Conservation (phyloP, 2,329 filamentous ascomycete species). For the Talaromyces sp. region DNA sequence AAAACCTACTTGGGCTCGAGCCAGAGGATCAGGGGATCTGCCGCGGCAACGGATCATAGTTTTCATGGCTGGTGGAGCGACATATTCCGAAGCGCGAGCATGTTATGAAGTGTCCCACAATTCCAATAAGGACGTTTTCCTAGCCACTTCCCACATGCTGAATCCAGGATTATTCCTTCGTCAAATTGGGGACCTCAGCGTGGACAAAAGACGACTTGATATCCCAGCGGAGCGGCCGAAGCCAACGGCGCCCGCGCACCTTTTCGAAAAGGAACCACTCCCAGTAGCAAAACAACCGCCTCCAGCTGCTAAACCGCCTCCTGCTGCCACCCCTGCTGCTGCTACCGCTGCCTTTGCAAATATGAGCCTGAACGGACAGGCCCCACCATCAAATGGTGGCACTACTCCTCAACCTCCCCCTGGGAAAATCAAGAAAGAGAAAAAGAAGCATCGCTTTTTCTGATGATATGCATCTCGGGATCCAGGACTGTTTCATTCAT, state of each 20-base stretch:
- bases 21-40: slow-evolving; percentile 67
- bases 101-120: slow-evolving; percentile 81
- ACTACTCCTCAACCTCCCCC: slow-evolving; percentile 29
- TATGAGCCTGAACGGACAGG: slow-evolving; percentile 33
- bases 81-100: slow-evolving; percentile 79
- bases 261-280: slow-evolving; percentile 69
- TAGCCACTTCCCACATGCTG: slow-evolving; percentile 88
- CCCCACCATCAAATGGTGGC: slow-evolving; percentile 12
- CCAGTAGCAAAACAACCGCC: slow-evolving; percentile 21
- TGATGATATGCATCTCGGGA: slow-evolving; percentile 21
- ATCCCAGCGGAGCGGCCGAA: slow-evolving; percentile 76
- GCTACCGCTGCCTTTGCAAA: slow-evolving; percentile 32
- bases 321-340: slow-evolving; percentile 5
- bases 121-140: slow-evolving; percentile 74
- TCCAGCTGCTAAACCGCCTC: slow-evolving; percentile 17
- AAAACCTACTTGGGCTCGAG: slow-evolving; percentile 92
- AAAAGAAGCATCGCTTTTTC: slow-evolving; percentile 57
- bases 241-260: slow-evolving; percentile 74
- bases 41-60: slow-evolving; percentile 87
- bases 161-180: slow-evolving; percentile 76
- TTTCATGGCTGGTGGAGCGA: slow-evolving; percentile 92
- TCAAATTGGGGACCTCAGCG: slow-evolving; percentile 73
- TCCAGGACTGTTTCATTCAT: background rate
- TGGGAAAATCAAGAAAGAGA: slow-evolving; percentile 46
- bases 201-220: slow-evolving; percentile 68